Conservation (phyloP, 441 rosid species). For the Arabidopsis hybrid region DNA sequence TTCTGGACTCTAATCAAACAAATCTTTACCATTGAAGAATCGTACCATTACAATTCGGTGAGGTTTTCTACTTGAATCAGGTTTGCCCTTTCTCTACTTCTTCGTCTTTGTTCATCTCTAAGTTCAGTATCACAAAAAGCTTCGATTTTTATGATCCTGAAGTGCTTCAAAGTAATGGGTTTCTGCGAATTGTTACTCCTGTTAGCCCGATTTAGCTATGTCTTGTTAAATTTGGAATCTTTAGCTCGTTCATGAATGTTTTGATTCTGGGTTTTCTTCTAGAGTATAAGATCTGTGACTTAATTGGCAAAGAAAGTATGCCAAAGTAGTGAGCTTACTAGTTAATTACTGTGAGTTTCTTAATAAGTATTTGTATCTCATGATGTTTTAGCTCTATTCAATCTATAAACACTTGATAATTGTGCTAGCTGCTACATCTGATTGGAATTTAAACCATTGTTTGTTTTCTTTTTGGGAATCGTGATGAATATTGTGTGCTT, state of each 20-base stretch:
- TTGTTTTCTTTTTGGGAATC: conserved; percentile 1
- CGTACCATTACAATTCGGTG: conserved; percentile 22
- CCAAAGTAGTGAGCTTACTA: not conserved
- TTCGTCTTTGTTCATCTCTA: not conserved
- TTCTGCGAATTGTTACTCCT: not conserved
- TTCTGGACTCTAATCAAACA: conserved; percentile 15
- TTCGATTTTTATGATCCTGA: conserved; percentile 19
- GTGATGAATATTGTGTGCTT: not conserved
- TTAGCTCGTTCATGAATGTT: conserved; percentile 13
- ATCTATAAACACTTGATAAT: not conserved
- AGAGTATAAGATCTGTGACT: conserved; percentile 7
- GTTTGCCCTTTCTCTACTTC: conserved; percentile 33
- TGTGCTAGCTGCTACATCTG: conserved; percentile 2
- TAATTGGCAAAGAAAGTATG: not conserved
- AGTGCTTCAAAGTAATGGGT: not conserved
- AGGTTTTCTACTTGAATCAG: conserved; percentile 38
- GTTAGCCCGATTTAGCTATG: not conserved
- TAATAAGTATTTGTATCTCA: not conserved
- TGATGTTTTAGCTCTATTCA: not conserved
- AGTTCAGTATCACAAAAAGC: not conserved
- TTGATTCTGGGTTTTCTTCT: conserved; percentile 26
- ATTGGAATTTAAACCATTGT: conserved; percentile 13
- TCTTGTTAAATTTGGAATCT: conserved; percentile 16
- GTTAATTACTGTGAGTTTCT: not conserved
- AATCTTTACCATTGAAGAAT: conserved; percentile 22